phyloP scores from a whole-genome alignment of 225 moss, liverwort and hornwort species.

The Straminergon stramineum region DNA sequence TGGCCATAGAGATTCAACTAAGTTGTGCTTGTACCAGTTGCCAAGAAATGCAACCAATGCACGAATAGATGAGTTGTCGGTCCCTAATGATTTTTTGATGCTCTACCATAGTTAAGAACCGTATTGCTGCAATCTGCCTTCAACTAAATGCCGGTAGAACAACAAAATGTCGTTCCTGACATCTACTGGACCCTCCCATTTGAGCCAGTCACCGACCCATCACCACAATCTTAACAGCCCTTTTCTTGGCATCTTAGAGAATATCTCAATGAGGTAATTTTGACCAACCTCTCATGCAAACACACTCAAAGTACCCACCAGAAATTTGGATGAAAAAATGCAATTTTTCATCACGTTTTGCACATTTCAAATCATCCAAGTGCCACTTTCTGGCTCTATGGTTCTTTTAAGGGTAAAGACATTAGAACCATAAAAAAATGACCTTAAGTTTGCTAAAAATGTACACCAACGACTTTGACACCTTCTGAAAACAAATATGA shows the following conservation, averaged over 20 bases:
- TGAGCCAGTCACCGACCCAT: no score
- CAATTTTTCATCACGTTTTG: neutral
- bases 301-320: no score
- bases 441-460: neutral
- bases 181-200: neutral
- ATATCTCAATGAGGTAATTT: neutral
- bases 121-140: neutral
- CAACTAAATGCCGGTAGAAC: no score
- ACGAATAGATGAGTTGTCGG: neutral
- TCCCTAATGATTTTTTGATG: neutral
- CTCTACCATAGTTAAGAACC: no score
- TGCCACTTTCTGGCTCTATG: neutral
- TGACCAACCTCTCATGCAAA: fast-evolving
- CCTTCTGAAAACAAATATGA: neutral
- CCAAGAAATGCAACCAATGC: neutral
- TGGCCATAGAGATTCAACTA: no score
- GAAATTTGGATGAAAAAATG: neutral
- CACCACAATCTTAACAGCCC: neutral
- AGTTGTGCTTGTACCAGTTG: neutral
- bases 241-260: neutral
- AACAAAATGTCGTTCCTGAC: neutral
- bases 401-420: neutral
- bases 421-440: neutral
- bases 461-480: no score
- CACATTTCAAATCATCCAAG: neutral